A percentile compares a stretch with the other conserved stretches of the same genome.
These are phyloP conservation scores for Scheffersomyces segobiensis DNA, from an alignment of 1,139 yeast species.

Conservation along the genomic window DNA sequence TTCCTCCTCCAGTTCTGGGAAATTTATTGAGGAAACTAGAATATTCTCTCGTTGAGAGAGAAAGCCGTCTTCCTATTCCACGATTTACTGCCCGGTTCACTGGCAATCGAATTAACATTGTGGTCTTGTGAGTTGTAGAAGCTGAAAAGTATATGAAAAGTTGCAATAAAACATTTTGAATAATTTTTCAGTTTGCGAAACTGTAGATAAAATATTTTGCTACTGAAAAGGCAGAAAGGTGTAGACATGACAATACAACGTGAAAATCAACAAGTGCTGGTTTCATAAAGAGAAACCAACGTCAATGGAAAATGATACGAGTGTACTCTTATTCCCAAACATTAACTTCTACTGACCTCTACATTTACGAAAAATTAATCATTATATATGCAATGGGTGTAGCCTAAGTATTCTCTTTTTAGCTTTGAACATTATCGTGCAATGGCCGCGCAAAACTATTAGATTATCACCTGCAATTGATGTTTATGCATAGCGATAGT, in stretches of 20 bases:
- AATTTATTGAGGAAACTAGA: slow-evolving; percentile 23
- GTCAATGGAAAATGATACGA: too few relatives aligned
- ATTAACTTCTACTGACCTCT: not conserved
- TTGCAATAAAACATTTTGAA: not conserved
- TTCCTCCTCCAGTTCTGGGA: slow-evolving; percentile 27
- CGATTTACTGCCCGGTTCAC: not conserved
- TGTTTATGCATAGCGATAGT: slow-evolving; percentile 26
- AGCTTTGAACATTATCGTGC: not conserved
- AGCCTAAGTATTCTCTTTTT: not conserved
- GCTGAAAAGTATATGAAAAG: not conserved
- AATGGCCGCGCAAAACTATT: not conserved
- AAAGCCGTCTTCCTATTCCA: not conserved
- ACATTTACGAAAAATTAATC: not conserved
- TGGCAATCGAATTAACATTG: not conserved
- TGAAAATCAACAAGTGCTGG: not conserved
- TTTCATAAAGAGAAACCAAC: not conserved
- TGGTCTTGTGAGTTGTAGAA: slow-evolving; percentile 1
- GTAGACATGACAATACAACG: not conserved
- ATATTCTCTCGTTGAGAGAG: slow-evolving; percentile 10
- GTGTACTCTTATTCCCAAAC: not conserved
- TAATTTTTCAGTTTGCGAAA: not conserved
- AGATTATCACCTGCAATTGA: not conserved
- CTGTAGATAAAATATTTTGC: not conserved
- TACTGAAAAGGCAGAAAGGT: not conserved
- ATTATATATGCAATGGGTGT: not conserved